Base-by-base conservation (phyloP, 1,139 yeast genomes). In the Diutina mesorugosa region DNA sequence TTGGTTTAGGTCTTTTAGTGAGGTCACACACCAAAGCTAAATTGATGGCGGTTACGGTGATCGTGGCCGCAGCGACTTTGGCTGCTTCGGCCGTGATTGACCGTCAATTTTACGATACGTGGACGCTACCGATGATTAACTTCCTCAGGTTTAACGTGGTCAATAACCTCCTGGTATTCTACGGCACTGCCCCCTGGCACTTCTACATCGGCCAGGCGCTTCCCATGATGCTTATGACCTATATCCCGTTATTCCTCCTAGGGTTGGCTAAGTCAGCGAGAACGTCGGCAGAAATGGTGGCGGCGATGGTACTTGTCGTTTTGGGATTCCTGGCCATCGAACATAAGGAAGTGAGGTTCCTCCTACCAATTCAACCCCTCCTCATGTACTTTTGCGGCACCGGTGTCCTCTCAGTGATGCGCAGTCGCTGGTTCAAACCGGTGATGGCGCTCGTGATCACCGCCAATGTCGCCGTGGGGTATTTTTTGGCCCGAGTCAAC, bases 261-360 rank as follows among this genome's bases (percentile, higher is more conserved):
- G 77, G 56, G 55, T 9, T n/a, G 1, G 50, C 30, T 7, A 47
- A 47, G 28, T 16, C 30, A 12, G 50, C 30, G n/a, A 16, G 30
- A 6, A 47, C 26, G 14, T 55, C 58, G 7, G n/a, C 51, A 35
- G 56, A 57, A 29, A 57, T 55, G 10, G 55, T 57, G 16, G 48
- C 57, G 0, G 52, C 73, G 0, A 56, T 75, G 2, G 50, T 21
- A 1, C 35, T 58, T 9, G 83, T 85, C 47, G 58, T 86, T 0
- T 57, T 70, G 0, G 72, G 77, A 0, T 90, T 87, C 62, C 87
- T 97, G 0, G 58, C 73, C 2, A 78, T 93, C 21, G 72, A 78
- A 14, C 99, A 95, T 69, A 95, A 95, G 67, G 99, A 95, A 66
- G 87, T 90, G 63, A 77, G 99, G 55, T 95, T 95, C 66, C 75